A percentile compares a stretch with the other conserved stretches of the same genome.
Evolutionary conservation across 345 rosid species (phyloP).

Genomic region (Lumnitzera littorea): DNA sequence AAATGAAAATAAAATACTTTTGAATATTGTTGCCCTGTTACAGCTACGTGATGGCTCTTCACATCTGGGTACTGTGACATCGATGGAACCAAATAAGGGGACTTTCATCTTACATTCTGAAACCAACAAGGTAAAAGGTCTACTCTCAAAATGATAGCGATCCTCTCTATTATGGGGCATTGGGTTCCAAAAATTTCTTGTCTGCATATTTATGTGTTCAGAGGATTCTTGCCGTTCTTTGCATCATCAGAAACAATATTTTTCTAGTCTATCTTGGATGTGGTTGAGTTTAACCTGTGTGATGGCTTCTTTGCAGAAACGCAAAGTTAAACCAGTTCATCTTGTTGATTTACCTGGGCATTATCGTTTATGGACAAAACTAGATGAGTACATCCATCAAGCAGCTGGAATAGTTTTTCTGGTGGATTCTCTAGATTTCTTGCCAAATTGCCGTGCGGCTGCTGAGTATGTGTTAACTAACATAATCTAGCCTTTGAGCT

Average conservation of each 20-base stretch:
- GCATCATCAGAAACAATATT: not conserved
- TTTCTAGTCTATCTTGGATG: too few relatives aligned
- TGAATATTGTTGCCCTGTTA: constrained; percentile 17
- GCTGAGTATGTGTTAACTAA: constrained; percentile 47
- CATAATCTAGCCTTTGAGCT: not conserved
- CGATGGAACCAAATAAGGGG: constrained; percentile 95
- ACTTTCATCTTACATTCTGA: constrained; percentile 66
- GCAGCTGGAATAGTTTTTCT: constrained; percentile 86
- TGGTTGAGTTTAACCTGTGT: not conserved
- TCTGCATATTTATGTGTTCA: not conserved
- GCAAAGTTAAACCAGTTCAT: constrained; percentile 70
- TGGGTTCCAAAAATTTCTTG: not conserved
- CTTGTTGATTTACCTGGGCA: constrained; percentile 96
- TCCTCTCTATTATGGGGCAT: not conserved
- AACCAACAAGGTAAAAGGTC: constrained; percentile 41
- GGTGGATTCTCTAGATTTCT: constrained; percentile 86
- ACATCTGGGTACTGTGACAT: constrained; percentile 84
- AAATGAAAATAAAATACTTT: constrained; percentile 7
- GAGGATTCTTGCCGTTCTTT: not conserved
- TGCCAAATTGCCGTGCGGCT: constrained; percentile 63
- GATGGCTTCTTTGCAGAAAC: constrained; percentile 31
- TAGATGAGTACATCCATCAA: constrained; percentile 72
- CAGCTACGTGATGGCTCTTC: constrained; percentile 92
- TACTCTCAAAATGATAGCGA: not conserved
- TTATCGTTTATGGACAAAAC: constrained; percentile 73